Evolutionary conservation across 2,329 filamentous ascomycete genomes (phyloP).

Genomic region (Phaeosphaeriaceae sp.): DNA sequence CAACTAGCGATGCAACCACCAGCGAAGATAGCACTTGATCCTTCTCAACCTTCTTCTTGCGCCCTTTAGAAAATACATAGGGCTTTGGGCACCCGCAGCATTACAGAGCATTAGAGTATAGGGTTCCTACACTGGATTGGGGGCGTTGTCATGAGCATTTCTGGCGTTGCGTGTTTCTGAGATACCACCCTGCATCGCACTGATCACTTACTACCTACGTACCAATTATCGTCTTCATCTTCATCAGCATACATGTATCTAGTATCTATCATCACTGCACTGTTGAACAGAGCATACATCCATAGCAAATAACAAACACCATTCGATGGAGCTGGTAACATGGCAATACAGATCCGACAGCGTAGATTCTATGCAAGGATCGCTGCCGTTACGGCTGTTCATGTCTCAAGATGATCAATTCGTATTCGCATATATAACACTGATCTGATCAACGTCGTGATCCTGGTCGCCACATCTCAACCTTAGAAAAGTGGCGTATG

Average conservation of each 20-base stretch:
- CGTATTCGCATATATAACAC: too few species aligned
- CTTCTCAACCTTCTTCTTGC: neutral
- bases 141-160: constrained; percentile 28
- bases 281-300: neutral
- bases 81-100: constrained; percentile 11
- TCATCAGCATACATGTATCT: neutral
- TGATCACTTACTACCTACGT: constrained; percentile 16
- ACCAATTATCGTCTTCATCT: neutral
- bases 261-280: neutral
- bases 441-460: too few species aligned
- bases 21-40: constrained; percentile 40
- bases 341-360: too few species aligned
- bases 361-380: too few species aligned
- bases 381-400: too few species aligned
- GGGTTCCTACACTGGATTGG: neutral
- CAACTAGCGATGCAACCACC: constrained; percentile 24
- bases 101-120: constrained; percentile 6
- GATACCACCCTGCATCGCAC: constrained; percentile 32
- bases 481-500: too few species aligned
- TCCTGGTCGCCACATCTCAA: too few species aligned
- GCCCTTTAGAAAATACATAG: neutral
- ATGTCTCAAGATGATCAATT: too few species aligned
- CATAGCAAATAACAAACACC: neutral
- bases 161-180: constrained; percentile 33
- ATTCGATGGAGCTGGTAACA: too few species aligned